Evolutionary conservation across 1,284 basidiomycete genomes (phyloP).

Genomic region (Sparassis latifolia): DNA sequence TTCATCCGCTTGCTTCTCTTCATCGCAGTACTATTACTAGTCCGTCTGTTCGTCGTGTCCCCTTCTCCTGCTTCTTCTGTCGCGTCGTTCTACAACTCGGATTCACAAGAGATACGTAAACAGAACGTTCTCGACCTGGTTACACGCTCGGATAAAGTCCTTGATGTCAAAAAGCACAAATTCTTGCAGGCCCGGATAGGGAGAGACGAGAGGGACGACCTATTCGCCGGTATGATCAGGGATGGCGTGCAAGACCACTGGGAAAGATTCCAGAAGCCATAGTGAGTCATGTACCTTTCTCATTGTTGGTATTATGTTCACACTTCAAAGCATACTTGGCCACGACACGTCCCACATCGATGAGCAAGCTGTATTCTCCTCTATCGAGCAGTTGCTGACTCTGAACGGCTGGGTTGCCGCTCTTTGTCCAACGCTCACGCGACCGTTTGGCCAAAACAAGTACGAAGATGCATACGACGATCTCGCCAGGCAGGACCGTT

Average conservation of each 20-base stretch:
- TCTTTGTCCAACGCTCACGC: slow-evolving; percentile 81
- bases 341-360: slow-evolving; percentile 83
- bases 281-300: slow-evolving; percentile 41
- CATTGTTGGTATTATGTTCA: background rate
- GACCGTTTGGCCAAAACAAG: slow-evolving; percentile 87
- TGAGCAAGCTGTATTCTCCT: slow-evolving; percentile 77
- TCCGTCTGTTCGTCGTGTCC: slow-evolving; percentile 42
- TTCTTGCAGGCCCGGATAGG: slow-evolving; percentile 86
- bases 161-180: slow-evolving; percentile 82
- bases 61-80: slow-evolving; percentile 28
- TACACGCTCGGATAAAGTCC: slow-evolving; percentile 71
- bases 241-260: slow-evolving; percentile 84
- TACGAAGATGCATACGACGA: slow-evolving; percentile 83
- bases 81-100: slow-evolving; percentile 22
- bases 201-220: slow-evolving; percentile 74
- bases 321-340: slow-evolving; percentile 56
- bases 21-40: slow-evolving; percentile 23
- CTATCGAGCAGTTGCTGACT: slow-evolving; percentile 86
- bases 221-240: slow-evolving; percentile 69
- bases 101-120: slow-evolving; percentile 55
- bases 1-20: slow-evolving; percentile 30
- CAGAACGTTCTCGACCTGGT: slow-evolving; percentile 85
- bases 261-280: slow-evolving; percentile 86
- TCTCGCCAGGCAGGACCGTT: slow-evolving; percentile 69
- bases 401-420: slow-evolving; percentile 99